These are phyloP conservation scores for Mucor saturninus DNA, from an alignment of 371 early-diverging fungal genomes.

Conservation along the genomic window DNA sequence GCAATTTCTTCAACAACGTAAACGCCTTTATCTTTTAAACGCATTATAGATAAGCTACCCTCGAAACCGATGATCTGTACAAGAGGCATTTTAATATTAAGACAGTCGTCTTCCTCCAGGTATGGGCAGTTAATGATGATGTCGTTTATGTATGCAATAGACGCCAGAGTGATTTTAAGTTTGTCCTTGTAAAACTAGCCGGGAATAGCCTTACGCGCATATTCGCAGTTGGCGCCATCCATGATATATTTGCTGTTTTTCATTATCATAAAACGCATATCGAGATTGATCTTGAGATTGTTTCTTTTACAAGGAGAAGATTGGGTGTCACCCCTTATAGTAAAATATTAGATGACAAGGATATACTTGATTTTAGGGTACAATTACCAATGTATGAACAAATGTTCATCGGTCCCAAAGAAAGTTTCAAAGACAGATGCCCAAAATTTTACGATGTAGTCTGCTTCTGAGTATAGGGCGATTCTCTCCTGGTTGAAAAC, in stretches of 20 bases:
- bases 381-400: slow-evolving; percentile 6
- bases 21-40: slow-evolving; percentile 6
- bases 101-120: slow-evolving; percentile 1
- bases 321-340: too few species aligned
- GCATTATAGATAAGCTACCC: not conserved
- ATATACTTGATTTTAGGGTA: too few species aligned
- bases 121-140: not conserved
- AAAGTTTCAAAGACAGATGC: slow-evolving; percentile 1
- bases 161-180: not conserved
- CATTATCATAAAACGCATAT: slow-evolving; percentile 5
- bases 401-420: slow-evolving; percentile 3
- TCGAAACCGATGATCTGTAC: slow-evolving; percentile 11
- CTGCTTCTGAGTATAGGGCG: slow-evolving; percentile 8
- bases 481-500: not conserved
- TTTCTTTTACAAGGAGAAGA: not conserved
- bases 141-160: slow-evolving; percentile 2
- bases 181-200: slow-evolving; percentile 7
- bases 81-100: slow-evolving; percentile 4
- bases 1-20: slow-evolving; percentile 1
- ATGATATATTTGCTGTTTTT: slow-evolving; percentile 5
- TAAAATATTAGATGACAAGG: too few species aligned
- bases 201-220: not conserved
- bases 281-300: not conserved
- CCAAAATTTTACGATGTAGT: slow-evolving; percentile 14
- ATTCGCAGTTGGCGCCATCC: slow-evolving; percentile 8